Conservation (phyloP, 2,329 filamentous ascomycete species). For the Chaetomium strumarium region DNA sequence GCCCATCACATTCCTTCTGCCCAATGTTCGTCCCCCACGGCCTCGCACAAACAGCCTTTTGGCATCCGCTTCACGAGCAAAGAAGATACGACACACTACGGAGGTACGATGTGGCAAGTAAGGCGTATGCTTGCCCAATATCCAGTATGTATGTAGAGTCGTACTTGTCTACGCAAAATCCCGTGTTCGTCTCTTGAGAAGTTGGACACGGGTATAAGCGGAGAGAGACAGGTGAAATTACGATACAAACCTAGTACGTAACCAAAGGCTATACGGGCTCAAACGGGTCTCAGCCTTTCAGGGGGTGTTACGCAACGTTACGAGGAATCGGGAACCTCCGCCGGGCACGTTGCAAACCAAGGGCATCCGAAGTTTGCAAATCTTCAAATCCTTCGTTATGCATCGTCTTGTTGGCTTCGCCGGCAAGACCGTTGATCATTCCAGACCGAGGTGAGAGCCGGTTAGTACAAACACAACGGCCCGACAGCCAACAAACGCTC, state of each 20-base stretch:
- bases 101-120: neutral
- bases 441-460: neutral
- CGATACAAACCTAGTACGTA: too few species aligned
- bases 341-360: too few species aligned
- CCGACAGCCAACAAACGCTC: neutral
- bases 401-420: neutral
- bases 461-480: neutral
- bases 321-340: too few species aligned
- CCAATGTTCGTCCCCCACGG: neutral
- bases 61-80: neutral
- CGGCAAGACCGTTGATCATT: neutral
- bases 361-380: constrained; percentile 1
- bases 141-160: neutral
- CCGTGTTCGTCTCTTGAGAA: too few species aligned
- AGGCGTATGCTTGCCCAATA: neutral
- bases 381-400: constrained; percentile 5
- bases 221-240: too few species aligned
- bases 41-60: neutral
- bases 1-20: neutral
- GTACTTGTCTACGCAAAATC: too few species aligned
- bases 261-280: too few species aligned
- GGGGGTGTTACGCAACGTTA: too few species aligned
- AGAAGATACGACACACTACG: neutral
- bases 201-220: too few species aligned
- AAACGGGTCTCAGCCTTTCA: too few species aligned